Evolutionary conservation across 2,329 filamentous ascomycete genomes (phyloP), one percentile per base, ranked within the genome.

Genomic region (Rhynchosporium graminicola): DNA sequence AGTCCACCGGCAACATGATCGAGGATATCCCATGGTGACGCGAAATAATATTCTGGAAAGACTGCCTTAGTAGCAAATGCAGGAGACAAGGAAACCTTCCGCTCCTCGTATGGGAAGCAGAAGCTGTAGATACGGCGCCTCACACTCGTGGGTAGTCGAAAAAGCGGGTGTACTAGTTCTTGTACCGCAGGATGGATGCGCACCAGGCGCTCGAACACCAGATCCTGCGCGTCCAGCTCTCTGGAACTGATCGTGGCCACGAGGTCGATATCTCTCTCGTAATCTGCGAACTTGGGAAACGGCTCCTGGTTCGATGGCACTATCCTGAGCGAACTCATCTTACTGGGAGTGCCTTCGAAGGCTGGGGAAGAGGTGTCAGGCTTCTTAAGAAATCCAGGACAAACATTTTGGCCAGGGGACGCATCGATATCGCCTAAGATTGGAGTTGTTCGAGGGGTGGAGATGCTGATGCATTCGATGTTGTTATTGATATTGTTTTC

Each of bases 121-220:
- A 67, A 65, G 20, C 52, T 47, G 55, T 71, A 74, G n/a, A 74
- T 72, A 40, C 59, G 59, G 28, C 61, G 62, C 40, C 71, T 68
- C 42, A 72, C n/a, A 3, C 38, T 48, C 1, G 57, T 20, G 3
- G 67, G 67, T 3, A 74, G 47, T 3, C 31, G 45, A 36, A 67
- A 71, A 2, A 72, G 58, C 31, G 52, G 43, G 26, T 26, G 36
- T 20, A 33, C 33, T 10, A 28, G 6, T 26, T 50, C 38, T 13
- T 9, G 29, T 8, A 20, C 12, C 13, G 36, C 40, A 38, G 4
- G 40, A 42, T 38, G n/a, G 33, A 43, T n/a, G 54, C 47, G 13
- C 38, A 61, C 46, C 29, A 58, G 46, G 26, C 54, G 12, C 36
- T 52, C 42, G 40, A 64, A 45, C 13, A 42, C 48, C 45, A 9